Base-by-base conservation (phyloP, 495 filamentous ascomycete genomes). In the Stereocaulon alpinum region DNA sequence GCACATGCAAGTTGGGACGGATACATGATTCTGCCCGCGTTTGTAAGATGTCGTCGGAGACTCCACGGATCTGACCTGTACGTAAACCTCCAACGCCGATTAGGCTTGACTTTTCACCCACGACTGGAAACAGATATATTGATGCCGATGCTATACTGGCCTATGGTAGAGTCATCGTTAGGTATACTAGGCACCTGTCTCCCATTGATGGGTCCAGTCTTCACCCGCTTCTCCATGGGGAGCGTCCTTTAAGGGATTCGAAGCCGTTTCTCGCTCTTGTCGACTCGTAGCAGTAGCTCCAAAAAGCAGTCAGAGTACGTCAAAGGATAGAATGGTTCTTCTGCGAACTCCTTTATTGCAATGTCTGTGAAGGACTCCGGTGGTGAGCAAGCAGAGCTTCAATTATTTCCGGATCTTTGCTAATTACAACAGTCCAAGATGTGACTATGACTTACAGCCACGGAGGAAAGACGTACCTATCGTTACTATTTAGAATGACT, bases 131-230 rank as follows among this genome's bases (percentile, higher is more conserved):
- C 14, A 49, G 44, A 58, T 40, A 27, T 58, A n/a, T 15, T 40
- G 17, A 40, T 43, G 24, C 44, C 43, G 6, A 15, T 15, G 17
- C 29, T 58, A 6, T 58, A 40, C 29, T 58, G 55, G 30, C 30
- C 20, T 9, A 40, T 58, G 20, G 30, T 58, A 24, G 30, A 48
- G 30, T 58, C 44, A 5, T 58, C 32, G 0, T 1, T 40, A 0
- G 55, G 43, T 30, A 27, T 48, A 20, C 44, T 58, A 10, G 56
- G 44, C 24, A 43, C 56, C 20, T 58, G 56, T 32, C 56, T 58
- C 9, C 56, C 44, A 3, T 49, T 58, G 11, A 24, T 58, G 20
- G 18, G 56, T 15, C 34, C 56, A 1, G 20, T 50, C 43, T 50
- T 50, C 32, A 40, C 27, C 15, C 2, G n/a, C 7, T 17, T 10